These are phyloP conservation scores for Candida andamanensis DNA, from an alignment of 805 yeast genomes.

Conservation along the genomic window DNA sequence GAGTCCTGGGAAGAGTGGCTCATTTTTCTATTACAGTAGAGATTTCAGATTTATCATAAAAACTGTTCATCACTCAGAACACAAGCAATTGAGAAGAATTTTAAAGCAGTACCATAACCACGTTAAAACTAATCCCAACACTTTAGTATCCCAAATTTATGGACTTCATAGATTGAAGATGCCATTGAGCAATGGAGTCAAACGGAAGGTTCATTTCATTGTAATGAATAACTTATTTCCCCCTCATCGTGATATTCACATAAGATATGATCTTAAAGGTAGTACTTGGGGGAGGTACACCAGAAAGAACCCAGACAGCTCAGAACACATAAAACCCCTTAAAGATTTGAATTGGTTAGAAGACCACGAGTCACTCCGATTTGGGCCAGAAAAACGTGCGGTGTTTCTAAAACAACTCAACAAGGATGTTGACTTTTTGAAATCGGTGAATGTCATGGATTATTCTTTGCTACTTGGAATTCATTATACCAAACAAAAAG, in stretches of 20 bases:
- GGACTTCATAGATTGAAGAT: slow-evolving; percentile 91
- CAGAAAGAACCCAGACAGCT: slow-evolving; percentile 17
- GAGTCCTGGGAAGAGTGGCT: slow-evolving; percentile 96
- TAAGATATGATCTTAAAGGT: slow-evolving; percentile 88
- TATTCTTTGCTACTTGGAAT: slow-evolving; percentile 86
- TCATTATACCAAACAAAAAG: slow-evolving; percentile 64
- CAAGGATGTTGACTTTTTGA: slow-evolving; percentile 67
- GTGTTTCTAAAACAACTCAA: slow-evolving; percentile 64
- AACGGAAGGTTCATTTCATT: slow-evolving; percentile 79
- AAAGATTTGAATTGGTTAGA: slow-evolving; percentile 91
- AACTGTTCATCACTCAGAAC: slow-evolving; percentile 92
- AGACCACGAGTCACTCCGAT: slow-evolving; percentile 52
- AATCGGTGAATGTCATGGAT: slow-evolving; percentile 86
- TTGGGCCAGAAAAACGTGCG: slow-evolving; percentile 67
- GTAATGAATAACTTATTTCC: slow-evolving; percentile 98
- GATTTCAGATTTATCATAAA: slow-evolving; percentile 93
- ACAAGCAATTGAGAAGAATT: slow-evolving; percentile 69
- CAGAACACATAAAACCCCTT: slow-evolving; percentile 41
- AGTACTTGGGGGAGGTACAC: slow-evolving; percentile 79
- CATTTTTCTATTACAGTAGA: slow-evolving; percentile 90
- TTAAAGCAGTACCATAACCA: slow-evolving; percentile 75
- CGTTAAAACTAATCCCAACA: slow-evolving; percentile 78
- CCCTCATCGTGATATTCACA: slow-evolving; percentile 80
- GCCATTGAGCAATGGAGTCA: slow-evolving; percentile 57
- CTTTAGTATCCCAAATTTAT: slow-evolving; percentile 90